These are phyloP conservation scores for Ostreobium quekettii DNA, from an alignment of 139 green algal species.

Conservation along the genomic window DNA sequence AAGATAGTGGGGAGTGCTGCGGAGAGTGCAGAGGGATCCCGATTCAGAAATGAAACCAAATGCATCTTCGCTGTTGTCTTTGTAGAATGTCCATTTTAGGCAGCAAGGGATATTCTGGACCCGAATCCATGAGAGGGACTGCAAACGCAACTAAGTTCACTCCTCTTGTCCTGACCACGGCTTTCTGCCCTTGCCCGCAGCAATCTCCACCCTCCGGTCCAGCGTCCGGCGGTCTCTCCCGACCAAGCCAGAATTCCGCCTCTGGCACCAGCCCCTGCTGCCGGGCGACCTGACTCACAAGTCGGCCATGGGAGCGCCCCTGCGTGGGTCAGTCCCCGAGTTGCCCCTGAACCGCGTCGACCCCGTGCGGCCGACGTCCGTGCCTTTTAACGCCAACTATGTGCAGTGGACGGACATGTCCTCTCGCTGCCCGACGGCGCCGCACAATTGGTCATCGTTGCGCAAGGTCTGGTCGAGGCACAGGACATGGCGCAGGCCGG, in stretches of 20 bases:
- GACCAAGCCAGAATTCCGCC: neutral
- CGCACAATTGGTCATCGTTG: neutral
- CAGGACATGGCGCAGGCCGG: no score
- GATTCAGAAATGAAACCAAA: no score
- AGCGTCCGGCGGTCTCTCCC: neutral
- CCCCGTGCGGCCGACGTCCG: neutral
- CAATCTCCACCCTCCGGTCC: neutral
- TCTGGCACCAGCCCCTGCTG: neutral
- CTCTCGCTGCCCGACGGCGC: neutral
- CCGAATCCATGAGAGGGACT: no score
- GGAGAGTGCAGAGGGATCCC: no score
- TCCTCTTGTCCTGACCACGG: no score
- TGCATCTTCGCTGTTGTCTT: no score
- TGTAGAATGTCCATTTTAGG: no score
- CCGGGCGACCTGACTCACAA: neutral
- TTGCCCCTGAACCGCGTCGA: neutral
- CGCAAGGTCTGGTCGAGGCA: no score
- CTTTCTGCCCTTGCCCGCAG: no score
- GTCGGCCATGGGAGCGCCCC: neutral
- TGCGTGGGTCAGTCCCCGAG: neutral
- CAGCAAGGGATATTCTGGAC: no score
- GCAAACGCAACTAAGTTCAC: no score
- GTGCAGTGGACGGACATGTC: neutral
- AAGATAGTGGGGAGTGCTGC: no score
- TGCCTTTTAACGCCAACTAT: neutral